Conservation (phyloP, 371 early-diverging fungal genomes). For the Haplosporangium sp. region DNA sequence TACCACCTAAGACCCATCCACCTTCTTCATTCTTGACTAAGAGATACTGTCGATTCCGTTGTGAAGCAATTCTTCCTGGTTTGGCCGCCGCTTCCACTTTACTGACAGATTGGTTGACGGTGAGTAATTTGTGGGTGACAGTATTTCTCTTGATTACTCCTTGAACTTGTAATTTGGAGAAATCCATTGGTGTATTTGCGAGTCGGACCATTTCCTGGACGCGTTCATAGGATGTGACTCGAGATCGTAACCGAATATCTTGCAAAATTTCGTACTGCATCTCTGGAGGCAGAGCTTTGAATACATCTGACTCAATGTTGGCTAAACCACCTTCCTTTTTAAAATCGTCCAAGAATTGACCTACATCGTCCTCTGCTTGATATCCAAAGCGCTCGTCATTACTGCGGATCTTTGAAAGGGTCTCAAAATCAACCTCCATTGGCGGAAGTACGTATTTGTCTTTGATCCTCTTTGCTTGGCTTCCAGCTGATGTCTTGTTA, state of each 20-base stretch:
- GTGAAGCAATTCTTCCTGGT: constrained; percentile 81
- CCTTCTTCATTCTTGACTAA: constrained; percentile 86
- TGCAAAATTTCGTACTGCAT: constrained; percentile 92
- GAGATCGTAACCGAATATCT: constrained; percentile 84
- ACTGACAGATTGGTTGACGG: constrained; percentile 68
- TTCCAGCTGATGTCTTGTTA: not conserved
- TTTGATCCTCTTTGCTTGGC: constrained; percentile 42
- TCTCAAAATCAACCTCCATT: constrained; percentile 54
- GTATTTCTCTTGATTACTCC: constrained; percentile 85
- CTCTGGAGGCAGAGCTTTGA: constrained; percentile 84
- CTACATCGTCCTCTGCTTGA: constrained; percentile 33
- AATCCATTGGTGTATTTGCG: constrained; percentile 79
- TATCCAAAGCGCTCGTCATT: constrained; percentile 41
- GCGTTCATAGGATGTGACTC: constrained; percentile 84
- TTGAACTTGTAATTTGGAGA: constrained; percentile 91
- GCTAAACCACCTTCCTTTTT: constrained; percentile 62
- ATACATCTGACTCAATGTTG: constrained; percentile 83
- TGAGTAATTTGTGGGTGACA: constrained; percentile 84
- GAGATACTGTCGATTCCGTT: constrained; percentile 84
- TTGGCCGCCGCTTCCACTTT: constrained; percentile 32
- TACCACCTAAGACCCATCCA: constrained; percentile 77
- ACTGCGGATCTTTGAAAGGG: constrained; percentile 48
- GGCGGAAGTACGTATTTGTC: constrained; percentile 49
- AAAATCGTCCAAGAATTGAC: constrained; percentile 29
- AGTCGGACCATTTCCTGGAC: constrained; percentile 77